Base-by-base conservation (phyloP, 768 basidiomycete species). In the Phylloporus scabripes region DNA sequence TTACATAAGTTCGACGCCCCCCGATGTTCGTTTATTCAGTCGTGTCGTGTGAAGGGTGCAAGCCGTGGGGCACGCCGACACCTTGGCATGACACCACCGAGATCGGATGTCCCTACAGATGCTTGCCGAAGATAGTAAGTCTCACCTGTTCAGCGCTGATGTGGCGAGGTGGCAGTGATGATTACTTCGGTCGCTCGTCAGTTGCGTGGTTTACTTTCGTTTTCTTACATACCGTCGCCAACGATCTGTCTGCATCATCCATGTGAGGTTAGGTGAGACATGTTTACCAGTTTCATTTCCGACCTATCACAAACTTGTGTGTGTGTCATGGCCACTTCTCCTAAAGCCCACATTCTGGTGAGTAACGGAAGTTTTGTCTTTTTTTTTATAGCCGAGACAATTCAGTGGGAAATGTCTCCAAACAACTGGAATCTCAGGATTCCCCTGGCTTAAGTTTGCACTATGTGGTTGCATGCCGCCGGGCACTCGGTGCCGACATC, bases 191-290 rank as follows among this genome's bases (percentile, higher is more conserved):
- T 33, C 34, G 17, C 42, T 8, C 7, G n/a, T n/a, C 33, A 32
- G 14, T 42, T 37, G 26, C 17, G 12, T n/a, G 28, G 20, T 33
- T 42, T 40, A 8, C 46, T 14, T 40, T 34, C 38, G 32, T 42
- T 23, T 31, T 47, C 23, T 32, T 54, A 29, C 28, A 29, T 15
- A 34, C 38, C 29, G 37, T 40, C 17, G 45, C 39, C 32, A 45
- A 40, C 33, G 26, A 14, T n/a, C n/a, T n/a, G n/a, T n/a, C n/a
- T n/a, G n/a, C n/a, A n/a, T n/a, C n/a, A n/a, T 45, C 45, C 24
- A 32, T 31, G 38, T 36, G 45, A 45, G 33, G 34, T 47, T 46
- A 15, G 38, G 59, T 60, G 59, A 60, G 45, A 60, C 54, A 57
- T 31, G 18, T 26, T 7, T 32, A 29, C 21, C 46, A 12, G 39